Evolutionary conservation across 495 filamentous ascomycete species (phyloP).

Genomic region (Hypoxylon lienhwacheense): DNA sequence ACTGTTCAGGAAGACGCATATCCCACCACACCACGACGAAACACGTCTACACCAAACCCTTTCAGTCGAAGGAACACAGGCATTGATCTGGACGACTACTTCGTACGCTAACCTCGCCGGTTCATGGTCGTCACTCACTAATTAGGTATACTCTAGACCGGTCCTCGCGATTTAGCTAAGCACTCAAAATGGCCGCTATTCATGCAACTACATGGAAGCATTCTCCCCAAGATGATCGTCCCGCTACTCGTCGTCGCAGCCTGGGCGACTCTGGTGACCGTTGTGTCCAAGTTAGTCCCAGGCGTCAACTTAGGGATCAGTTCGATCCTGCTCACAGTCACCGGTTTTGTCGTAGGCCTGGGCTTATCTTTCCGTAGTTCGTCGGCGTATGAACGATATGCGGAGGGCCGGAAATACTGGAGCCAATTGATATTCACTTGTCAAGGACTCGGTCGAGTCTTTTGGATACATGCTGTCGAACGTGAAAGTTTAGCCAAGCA

Average conservation of each 20-base stretch:
- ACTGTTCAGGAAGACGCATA: constrained; percentile 32
- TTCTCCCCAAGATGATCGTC: constrained; percentile 77
- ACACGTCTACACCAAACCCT: constrained; percentile 45
- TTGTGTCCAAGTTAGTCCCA: constrained; percentile 57
- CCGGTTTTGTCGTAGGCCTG: constrained; percentile 88
- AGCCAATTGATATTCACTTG: constrained; percentile 68
- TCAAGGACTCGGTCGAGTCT: constrained; percentile 72
- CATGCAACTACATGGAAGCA: constrained; percentile 77
- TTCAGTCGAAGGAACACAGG: constrained; percentile 50
- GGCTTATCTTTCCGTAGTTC: constrained; percentile 81
- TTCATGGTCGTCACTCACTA: constrained; percentile 1
- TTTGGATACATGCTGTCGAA: constrained; percentile 76
- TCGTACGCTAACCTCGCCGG: constrained; percentile 43
- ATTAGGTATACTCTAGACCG: constrained; percentile 44
- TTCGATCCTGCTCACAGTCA: constrained; percentile 74
- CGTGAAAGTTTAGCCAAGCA: constrained; percentile 62
- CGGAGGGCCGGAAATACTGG: constrained; percentile 78
- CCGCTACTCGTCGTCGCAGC: constrained; percentile 66
- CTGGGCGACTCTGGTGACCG: constrained; percentile 73
- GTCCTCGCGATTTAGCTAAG: constrained; percentile 69
- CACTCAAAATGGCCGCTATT: constrained; percentile 85
- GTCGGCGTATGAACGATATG: constrained; percentile 82
- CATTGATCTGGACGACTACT: constrained; percentile 56
- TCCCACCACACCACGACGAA: constrained; percentile 37
- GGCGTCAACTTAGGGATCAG: constrained; percentile 63